Evolutionary conservation across 2,329 filamentous ascomycete species (phyloP).

Genomic region (Fusarium lateritium): DNA sequence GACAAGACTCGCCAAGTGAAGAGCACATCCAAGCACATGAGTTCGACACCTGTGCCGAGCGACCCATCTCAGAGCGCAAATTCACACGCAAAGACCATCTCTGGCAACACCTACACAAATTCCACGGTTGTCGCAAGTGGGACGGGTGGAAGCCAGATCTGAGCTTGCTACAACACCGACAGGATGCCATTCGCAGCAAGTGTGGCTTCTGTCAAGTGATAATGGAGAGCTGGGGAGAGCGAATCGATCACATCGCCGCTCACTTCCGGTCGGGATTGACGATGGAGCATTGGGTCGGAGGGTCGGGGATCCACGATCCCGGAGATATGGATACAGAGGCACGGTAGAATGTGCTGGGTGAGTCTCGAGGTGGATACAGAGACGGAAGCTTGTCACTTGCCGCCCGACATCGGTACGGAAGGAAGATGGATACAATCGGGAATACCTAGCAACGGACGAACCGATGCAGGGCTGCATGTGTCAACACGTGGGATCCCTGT

Average conservation of each 20-base stretch:
- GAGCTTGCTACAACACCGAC: constrained; percentile 51
- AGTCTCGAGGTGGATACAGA: constrained; percentile 12
- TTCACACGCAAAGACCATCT: constrained; percentile 61
- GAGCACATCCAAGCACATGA: constrained; percentile 59
- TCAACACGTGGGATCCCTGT: constrained; percentile 36
- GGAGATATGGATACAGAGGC: constrained; percentile 28
- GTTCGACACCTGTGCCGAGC: constrained; percentile 66
- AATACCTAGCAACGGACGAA: constrained; percentile 12
- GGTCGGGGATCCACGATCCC: constrained; percentile 42
- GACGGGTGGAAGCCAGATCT: constrained; percentile 64
- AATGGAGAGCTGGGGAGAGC: constrained; percentile 50
- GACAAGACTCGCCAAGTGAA: constrained; percentile 51
- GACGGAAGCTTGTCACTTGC: constrained; percentile 12
- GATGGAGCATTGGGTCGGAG: constrained; percentile 49
- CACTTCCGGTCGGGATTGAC: constrained; percentile 52
- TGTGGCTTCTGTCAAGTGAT: constrained; percentile 51
- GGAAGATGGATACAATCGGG: constrained; percentile 19
- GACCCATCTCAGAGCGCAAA: constrained; percentile 57
- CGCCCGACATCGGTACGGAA: constrained; percentile 25
- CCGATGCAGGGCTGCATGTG: constrained; percentile 32
- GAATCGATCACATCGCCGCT: constrained; percentile 49
- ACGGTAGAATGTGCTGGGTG: not conserved
- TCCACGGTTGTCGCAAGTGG: constrained; percentile 62
- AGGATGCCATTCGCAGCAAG: constrained; percentile 48
- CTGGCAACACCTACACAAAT: constrained; percentile 60